A percentile compares a stretch with the other conserved stretches of the same genome.
These are phyloP conservation scores for Forsythia viridissima DNA, from an alignment of 257 asterid species.

Conservation along the genomic window DNA sequence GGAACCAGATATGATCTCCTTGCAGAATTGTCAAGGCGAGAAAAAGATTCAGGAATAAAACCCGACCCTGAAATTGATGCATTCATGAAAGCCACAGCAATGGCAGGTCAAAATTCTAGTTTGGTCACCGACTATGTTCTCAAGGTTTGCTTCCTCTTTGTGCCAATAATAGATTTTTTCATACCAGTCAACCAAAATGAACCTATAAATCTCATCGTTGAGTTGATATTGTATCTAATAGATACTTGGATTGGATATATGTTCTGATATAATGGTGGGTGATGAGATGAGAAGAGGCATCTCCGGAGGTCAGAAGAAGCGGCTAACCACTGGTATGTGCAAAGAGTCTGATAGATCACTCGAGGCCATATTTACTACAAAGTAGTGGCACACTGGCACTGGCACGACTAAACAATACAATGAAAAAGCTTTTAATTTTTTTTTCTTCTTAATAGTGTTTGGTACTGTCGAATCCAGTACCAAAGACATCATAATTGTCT, in stretches of 20 bases:
- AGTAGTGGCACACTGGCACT: too few species aligned
- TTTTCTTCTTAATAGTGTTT: neutral
- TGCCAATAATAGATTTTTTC: neutral
- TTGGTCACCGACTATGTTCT: slow-evolving; percentile 52
- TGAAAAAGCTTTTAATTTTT: neutral
- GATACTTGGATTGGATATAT: slow-evolving; percentile 55
- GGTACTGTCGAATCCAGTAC: too few species aligned
- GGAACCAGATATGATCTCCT: slow-evolving; percentile 55
- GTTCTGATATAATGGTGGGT: slow-evolving; percentile 51
- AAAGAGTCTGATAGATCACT: neutral
- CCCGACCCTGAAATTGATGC: slow-evolving; percentile 55
- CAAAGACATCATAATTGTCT: too few species aligned
- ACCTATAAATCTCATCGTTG: neutral
- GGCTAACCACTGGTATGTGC: slow-evolving; percentile 45
- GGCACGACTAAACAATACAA: too few species aligned
- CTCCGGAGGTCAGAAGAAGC: slow-evolving; percentile 62
- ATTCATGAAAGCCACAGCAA: slow-evolving; percentile 56
- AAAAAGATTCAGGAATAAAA: slow-evolving; percentile 48
- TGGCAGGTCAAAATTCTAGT: slow-evolving; percentile 51
- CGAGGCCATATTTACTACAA: neutral
- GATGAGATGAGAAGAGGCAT: slow-evolving; percentile 56
- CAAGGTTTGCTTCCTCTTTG: slow-evolving; percentile 33
- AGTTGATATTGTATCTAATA: slow-evolving; percentile 10
- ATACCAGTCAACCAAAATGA: neutral
- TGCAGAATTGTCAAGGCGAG: slow-evolving; percentile 45